These are phyloP conservation scores for Spergularia marina DNA, from an alignment of 148 eudicot genomes.

Conservation along the genomic window DNA sequence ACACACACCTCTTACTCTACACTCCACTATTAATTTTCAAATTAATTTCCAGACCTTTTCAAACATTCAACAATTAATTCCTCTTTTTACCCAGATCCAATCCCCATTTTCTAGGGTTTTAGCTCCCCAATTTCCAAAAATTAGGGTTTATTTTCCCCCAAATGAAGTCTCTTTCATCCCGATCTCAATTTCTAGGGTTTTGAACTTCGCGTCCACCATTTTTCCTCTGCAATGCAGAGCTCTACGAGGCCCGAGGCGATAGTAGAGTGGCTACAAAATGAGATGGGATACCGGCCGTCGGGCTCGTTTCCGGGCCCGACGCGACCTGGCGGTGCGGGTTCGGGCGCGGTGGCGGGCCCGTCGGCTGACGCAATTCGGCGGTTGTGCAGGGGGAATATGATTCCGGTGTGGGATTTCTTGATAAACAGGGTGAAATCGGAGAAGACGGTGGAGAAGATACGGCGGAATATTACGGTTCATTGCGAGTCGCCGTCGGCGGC, in stretches of 20 bases:
- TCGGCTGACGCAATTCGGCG: constrained; percentile 63
- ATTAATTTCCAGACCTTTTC: not conserved
- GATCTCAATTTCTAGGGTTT: constrained; percentile 28
- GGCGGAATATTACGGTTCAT: constrained; percentile 75
- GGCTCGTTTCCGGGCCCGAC: constrained; percentile 59
- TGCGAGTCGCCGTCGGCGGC: constrained; percentile 34
- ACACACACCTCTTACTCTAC: no score
- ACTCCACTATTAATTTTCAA: not conserved
- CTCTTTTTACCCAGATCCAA: constrained; percentile 16
- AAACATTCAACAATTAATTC: not conserved
- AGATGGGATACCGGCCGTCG: constrained; percentile 82
- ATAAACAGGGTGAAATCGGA: constrained; percentile 84
- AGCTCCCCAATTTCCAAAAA: not conserved
- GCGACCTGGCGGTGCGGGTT: constrained; percentile 30
- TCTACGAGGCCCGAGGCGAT: constrained; percentile 75
- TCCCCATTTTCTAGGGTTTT: constrained; percentile 15
- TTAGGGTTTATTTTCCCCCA: constrained; percentile 7
- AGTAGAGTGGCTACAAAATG: constrained; percentile 82
- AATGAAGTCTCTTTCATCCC: not conserved
- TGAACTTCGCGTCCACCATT: not conserved
- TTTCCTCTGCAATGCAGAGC: constrained; percentile 38
- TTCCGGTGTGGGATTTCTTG: constrained; percentile 84
- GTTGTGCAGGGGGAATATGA: constrained; percentile 93
- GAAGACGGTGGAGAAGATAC: constrained; percentile 78
- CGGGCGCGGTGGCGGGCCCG: constrained; percentile 26